Conservation (phyloP, 164 flowering plant genomes). For the Nelumbo lutea region DNA sequence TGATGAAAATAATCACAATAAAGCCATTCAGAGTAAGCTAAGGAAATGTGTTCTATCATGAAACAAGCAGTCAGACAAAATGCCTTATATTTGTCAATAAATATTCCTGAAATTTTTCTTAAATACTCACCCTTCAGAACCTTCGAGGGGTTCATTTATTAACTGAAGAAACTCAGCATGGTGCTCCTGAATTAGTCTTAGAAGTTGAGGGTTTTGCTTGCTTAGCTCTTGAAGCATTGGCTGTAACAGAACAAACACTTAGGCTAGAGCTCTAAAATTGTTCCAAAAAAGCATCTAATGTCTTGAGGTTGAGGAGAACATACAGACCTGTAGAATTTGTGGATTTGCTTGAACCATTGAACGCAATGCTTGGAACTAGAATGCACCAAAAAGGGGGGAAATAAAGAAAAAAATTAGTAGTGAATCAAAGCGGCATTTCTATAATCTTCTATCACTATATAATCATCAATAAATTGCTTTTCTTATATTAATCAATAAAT, state of each 20-base stretch:
- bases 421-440: background rate
- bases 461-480: too few species aligned
- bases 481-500: too few species aligned
- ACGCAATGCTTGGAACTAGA: conserved; percentile 87
- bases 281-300: background rate
- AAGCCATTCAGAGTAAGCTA: too few species aligned
- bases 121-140: conserved; percentile 75
- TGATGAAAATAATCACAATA: too few species aligned
- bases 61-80: background rate
- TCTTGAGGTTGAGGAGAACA: background rate
- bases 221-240: conserved; percentile 99
- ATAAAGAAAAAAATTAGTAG: conserved; percentile 3
- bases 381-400: conserved; percentile 4
- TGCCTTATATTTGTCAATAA: background rate
- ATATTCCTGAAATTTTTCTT: background rate
- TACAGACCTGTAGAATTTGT: conserved; percentile 84
- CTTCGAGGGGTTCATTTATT: conserved; percentile 84
- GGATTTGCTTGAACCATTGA: conserved; percentile 97
- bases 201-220: conserved; percentile 92
- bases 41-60: background rate
- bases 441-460: too few species aligned
- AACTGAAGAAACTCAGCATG: conserved; percentile 93
- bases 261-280: background rate
- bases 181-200: conserved; percentile 87
- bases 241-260: conserved; percentile 37